Evolutionary conservation across 108 stramenopile genomes (phyloP).

Genomic region (Asterionellopsis glacialis): DNA sequence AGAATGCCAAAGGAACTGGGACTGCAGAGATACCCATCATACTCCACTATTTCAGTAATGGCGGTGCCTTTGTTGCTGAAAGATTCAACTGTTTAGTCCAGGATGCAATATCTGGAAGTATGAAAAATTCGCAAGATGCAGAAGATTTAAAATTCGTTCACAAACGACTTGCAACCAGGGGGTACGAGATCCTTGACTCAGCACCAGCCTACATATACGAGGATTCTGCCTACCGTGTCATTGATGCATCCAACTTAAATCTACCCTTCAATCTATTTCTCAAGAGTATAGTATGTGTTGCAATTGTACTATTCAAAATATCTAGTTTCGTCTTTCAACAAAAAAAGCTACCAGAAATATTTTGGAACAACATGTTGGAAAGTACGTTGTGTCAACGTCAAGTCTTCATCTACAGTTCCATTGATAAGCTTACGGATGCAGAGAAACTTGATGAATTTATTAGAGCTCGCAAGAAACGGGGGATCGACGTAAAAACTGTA

Average conservation of each 20-base stretch:
- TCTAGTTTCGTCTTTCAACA: neutral
- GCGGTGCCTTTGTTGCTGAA: no score
- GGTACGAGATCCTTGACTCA: neutral
- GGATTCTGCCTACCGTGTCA: neutral
- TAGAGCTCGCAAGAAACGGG: no score
- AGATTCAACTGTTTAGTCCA: no score
- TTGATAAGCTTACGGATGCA: slow-evolving; percentile 8
- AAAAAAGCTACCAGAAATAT: neutral
- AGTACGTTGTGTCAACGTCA: neutral
- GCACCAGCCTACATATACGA: neutral
- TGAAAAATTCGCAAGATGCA: neutral
- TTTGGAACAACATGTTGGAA: slow-evolving; percentile 12
- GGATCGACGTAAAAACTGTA: neutral
- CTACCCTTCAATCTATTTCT: neutral
- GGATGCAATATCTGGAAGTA: no score
- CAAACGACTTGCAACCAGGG: neutral
- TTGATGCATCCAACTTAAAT: neutral
- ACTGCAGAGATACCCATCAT: no score
- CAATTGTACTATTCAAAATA: neutral
- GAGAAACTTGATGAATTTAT: no score
- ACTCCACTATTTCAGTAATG: no score
- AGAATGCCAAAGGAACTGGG: no score
- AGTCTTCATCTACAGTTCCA: slow-evolving; percentile 5
- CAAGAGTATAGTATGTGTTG: neutral
- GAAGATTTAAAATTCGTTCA: neutral